Base-by-base conservation (phyloP, 768 basidiomycete genomes). In the Suillus tomentosus region DNA sequence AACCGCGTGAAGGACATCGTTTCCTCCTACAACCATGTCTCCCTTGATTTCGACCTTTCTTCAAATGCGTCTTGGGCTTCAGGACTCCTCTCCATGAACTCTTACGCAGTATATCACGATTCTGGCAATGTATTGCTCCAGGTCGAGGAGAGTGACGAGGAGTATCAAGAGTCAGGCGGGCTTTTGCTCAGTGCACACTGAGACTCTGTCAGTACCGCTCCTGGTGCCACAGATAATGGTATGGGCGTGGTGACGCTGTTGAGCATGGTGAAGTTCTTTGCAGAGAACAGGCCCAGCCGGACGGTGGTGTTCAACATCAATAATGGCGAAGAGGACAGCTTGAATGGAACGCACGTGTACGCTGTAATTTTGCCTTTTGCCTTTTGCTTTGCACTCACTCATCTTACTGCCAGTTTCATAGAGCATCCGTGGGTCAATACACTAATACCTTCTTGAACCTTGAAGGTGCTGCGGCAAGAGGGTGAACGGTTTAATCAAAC, bases 291-390 rank as follows among this genome's bases (percentile, higher is more conserved):
- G 7, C 84, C 84, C 2, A 74, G 77, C 50, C 80, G 86, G 45
- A 90, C 89, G 0, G 87, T 88, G 6, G 75, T 95, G 4, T 92
- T 94, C 80, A 92, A 94, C 69, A 83, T 92, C 73, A 95, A 95
- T 73, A 94, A 94, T 65, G 92, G 89, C 1, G 93, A 94, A 71
- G 92, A 95, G 69, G 86, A 91, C 71, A 84, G 87, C 42, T 73
- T 94, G 67, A 82, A 88, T 65, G 92, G 92, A 27, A 88, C 91
- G 10, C 87, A 87, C 70, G 79, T 81, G 84, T 91, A 72, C 67
- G 79, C 74, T 58, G 59, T 62, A 36, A 62, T 54, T 59, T 56
- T 71, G 74, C 6, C 9, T 14, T 7, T 54, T 2, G 19, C 11
- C 3, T n/a, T 36, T 48, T 2, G 19, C 11, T 6, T 36, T 48